Base-by-base conservation (phyloP, 2,329 filamentous ascomycete genomes). In the Colletotrichum tamarilloi region DNA sequence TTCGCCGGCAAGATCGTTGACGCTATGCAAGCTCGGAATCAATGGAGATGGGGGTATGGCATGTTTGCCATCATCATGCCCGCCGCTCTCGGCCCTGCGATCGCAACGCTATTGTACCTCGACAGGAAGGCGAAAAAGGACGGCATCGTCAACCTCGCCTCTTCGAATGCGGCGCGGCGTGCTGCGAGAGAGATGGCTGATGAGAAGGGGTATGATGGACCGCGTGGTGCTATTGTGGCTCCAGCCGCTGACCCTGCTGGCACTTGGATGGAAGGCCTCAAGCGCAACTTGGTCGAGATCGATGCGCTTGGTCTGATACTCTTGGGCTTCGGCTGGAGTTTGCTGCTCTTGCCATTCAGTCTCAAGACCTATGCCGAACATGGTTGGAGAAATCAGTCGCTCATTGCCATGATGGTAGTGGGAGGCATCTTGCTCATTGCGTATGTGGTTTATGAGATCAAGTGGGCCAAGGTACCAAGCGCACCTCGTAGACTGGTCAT, bases 61-160 rank as follows among this genome's bases (percentile, higher is more conserved):
- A 88, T 90, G 77, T 86, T 89, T 80, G 86, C 87, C 11, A 85
- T 90, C 65, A 80, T 90, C 28, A 82, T 89, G 73, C 88, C 87
- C 81, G 86, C 86, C 4, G 85, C 89, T 64, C 80, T 89, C 16
- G 80, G 88, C 57, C 87, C 79, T 28, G 83, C 90, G 38, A 84
- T 87, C 26, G 78, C 82, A 1, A 84, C 86, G 3, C 79, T 90
- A 2, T 84, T 85, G 62, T 82, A 85, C 76, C 89, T 87, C 76
- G 86, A 89, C 78, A 77, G 81, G 16, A 86, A 84, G 68, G 87
- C 87, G 28, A 84, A 85, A 71, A 85, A 84, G 75, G 77, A 83
- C 32, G 85, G 84, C 5, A 76, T 87, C 3, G 58, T 71, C 38
- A 74, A 67, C 67, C 60, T 74, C 9, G 71, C 71, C 2, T 73